Base-by-base conservation (phyloP, 176 grass and related monocot genomes). In the Pharus latifolius region DNA sequence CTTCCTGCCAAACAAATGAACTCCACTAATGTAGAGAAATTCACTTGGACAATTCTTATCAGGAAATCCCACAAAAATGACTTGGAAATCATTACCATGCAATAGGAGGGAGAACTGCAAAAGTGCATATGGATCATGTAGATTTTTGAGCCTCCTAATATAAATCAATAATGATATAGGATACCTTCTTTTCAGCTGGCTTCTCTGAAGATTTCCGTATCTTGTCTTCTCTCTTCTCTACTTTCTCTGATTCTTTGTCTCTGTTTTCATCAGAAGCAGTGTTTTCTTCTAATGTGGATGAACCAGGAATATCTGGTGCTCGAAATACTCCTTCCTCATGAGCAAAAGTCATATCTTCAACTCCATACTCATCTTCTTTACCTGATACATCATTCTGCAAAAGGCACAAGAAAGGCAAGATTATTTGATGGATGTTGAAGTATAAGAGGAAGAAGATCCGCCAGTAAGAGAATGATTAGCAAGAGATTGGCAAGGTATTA, bases 281-380 rank as follows among this genome's bases (percentile, higher is more conserved):
- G 61, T 46, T 76, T 54, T 78, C 84, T 66, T 83, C 74, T 79
- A 86, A 46, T 60, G 73, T 10, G 51, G 77, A 50, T 33, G 68
- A 67, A 62, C 49, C 79, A 56, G 68, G 49, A 78, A 58, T 72
- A 45, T 78, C 70, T 34, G 66, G 34, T 47, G 48, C 48, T 43
- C 83, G 82, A 90, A 83, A 88, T n/a, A 99, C 64, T 68, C 91
- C 95, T 72, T 99, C 95, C 60, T 86, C 87, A 7, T 48, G 7
- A 62, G 90, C 76, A 72, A 91, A 99, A 76, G 70, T 94, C 95
- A 99, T 99, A 40, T 85, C 83, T 74, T 99, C 87, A 64, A 99
- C 63, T 79, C 46, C 76, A 87, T 96, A 96, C 56, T 57, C 77
- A 22, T 73, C 88, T 38, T 75, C 33, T 60, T 77, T 75, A 69